Percentiles rank a stretch among this genome's conserved stretches.
phyloP scores from a whole-genome alignment of 1,284 basidiomycete species.

The Ustilago bromivora region DNA sequence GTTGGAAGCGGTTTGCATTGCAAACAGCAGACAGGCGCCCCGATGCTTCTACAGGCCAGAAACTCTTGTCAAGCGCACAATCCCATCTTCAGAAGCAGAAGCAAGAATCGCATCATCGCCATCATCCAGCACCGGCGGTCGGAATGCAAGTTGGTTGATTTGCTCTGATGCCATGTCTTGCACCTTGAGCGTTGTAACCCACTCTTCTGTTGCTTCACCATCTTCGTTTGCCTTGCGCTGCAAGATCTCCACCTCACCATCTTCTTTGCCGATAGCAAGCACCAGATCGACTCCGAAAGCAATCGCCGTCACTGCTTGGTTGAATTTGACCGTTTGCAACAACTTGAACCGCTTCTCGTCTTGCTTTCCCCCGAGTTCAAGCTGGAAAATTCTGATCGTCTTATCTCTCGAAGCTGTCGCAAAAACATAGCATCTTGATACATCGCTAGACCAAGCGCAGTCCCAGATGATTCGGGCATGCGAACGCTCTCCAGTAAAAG shows the following conservation, averaged over 20 bases:
- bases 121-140: conserved; percentile 50
- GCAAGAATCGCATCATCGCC: conserved; percentile 50
- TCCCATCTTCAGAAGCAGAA: conserved; percentile 57
- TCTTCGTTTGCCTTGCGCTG: conserved; percentile 10
- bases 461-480: conserved; percentile 97
- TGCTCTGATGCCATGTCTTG: conserved; percentile 55
- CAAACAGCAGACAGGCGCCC: background rate
- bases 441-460: conserved; percentile 80
- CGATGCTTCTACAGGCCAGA: conserved; percentile 13
- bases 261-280: conserved; percentile 94
- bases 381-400: conserved; percentile 74
- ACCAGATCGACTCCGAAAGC: conserved; percentile 38
- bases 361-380: conserved; percentile 11
- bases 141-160: conserved; percentile 60
- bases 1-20: too few species aligned
- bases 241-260: conserved; percentile 83
- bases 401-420: conserved; percentile 95
- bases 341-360: conserved; percentile 35
- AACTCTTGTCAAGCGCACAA: conserved; percentile 43
- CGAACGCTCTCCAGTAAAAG: conserved; percentile 75
- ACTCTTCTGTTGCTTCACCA: conserved; percentile 5
- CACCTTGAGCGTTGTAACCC: conserved; percentile 36
- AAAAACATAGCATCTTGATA: conserved; percentile 74
- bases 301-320: conserved; percentile 52
- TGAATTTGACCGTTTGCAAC: conserved; percentile 43